phyloP scores from a whole-genome alignment of 495 filamentous ascomycete genomes.

The Tuber aestivum region DNA sequence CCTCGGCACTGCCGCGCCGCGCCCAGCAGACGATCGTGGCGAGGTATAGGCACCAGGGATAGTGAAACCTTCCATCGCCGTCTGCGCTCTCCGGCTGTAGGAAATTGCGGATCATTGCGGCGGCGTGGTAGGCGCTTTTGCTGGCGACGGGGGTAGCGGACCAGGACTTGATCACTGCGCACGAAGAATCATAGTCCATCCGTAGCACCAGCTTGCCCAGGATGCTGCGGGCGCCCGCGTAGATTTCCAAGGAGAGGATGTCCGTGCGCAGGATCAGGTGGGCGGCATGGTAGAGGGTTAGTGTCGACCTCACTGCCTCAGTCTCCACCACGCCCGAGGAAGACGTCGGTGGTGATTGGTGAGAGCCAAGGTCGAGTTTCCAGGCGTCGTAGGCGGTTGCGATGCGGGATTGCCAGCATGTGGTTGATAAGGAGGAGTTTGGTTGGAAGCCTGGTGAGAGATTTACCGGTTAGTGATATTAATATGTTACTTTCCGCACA shows the following conservation, averaged over 20 bases:
- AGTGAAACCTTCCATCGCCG: slow-evolving; percentile 52
- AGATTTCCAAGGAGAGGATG: slow-evolving; percentile 54
- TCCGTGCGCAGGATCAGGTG: slow-evolving; percentile 51
- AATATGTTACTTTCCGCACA: background rate
- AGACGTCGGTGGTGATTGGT: slow-evolving; percentile 43
- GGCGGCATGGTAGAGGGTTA: slow-evolving; percentile 51
- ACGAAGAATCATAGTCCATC: slow-evolving; percentile 48
- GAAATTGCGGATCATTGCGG: slow-evolving; percentile 46
- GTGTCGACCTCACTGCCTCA: background rate
- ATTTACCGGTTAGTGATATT: slow-evolving; percentile 14
- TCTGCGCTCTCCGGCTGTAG: slow-evolving; percentile 49
- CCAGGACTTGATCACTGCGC: slow-evolving; percentile 48
- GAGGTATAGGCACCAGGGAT: slow-evolving; percentile 53
- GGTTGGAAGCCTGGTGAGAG: background rate
- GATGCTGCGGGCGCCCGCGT: slow-evolving; percentile 52
- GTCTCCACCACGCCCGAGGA: slow-evolving; percentile 16
- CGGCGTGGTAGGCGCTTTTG: slow-evolving; percentile 49
- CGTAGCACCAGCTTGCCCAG: slow-evolving; percentile 48
- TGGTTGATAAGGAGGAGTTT: background rate
- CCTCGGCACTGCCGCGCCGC: slow-evolving; percentile 44
- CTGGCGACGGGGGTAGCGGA: slow-evolving; percentile 21
- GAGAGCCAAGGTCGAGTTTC: slow-evolving; percentile 52
- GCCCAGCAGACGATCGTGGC: slow-evolving; percentile 53
- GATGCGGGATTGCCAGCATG: slow-evolving; percentile 50
- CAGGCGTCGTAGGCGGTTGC: slow-evolving; percentile 50